Evolutionary conservation across 306 rosid species (phyloP).

Genomic region (Cyclanthera cordifolia): DNA sequence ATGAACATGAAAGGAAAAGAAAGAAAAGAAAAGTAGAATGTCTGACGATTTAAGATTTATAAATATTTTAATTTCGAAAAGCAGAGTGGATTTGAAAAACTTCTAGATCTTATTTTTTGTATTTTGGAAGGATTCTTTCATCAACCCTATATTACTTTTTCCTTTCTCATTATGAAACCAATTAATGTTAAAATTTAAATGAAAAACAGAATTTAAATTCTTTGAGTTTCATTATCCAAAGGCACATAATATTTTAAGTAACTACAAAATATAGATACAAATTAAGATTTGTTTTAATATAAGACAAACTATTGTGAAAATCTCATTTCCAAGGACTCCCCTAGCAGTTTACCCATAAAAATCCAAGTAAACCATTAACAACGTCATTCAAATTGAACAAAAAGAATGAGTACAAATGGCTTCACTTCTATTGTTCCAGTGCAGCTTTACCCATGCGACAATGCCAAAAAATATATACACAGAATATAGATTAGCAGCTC

Average conservation of each 20-base stretch:
- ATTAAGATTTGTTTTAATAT: background rate
- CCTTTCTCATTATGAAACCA: no score
- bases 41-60: background rate
- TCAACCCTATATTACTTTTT: no score
- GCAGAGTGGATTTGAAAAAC: background rate
- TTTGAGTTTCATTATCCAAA: background rate
- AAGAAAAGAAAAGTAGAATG: background rate
- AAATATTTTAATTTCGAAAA: background rate
- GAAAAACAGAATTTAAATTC: no score
- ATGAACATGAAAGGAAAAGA: background rate
- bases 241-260: background rate
- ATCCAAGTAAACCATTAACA: background rate
- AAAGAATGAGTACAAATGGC: background rate
- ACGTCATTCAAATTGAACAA: background rate
- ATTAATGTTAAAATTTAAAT: no score
- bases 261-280: background rate
- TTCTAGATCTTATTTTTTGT: background rate
- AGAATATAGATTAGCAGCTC: background rate
- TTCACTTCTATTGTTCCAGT: background rate
- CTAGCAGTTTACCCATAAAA: background rate
- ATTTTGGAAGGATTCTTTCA: background rate
- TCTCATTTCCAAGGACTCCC: background rate
- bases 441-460: background rate
- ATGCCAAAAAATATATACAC: background rate
- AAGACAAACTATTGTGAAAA: background rate